Conservation (phyloP, 306 rosid species). For the Lupinus albus region DNA sequence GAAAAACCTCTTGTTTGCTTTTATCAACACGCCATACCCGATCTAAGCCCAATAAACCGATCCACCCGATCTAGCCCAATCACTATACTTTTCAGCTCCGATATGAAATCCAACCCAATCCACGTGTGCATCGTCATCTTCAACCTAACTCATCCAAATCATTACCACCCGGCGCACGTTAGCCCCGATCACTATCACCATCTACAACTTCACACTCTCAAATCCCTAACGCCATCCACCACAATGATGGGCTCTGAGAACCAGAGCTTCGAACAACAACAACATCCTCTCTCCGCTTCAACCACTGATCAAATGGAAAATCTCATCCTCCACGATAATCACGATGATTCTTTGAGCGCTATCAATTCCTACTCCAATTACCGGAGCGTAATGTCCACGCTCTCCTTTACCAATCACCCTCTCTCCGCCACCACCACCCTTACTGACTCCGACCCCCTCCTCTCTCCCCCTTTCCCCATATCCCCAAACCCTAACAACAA, state of each 20-base stretch:
- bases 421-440: slow-evolving; percentile 54
- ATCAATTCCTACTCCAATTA: slow-evolving; percentile 58
- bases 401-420: slow-evolving; percentile 52
- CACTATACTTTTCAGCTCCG: not conserved
- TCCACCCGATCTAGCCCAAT: not conserved
- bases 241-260: slow-evolving; percentile 89
- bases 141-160: slow-evolving; percentile 34
- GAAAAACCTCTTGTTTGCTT: too few relatives aligned
- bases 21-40: too few relatives aligned
- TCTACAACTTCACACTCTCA: not conserved
- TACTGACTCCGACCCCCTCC: slow-evolving; percentile 53
- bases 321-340: slow-evolving; percentile 58
- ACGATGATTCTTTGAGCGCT: slow-evolving; percentile 46
- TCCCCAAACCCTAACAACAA: slow-evolving; percentile 47
- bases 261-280: slow-evolving; percentile 54
- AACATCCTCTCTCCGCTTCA: slow-evolving; percentile 8
- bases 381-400: slow-evolving; percentile 79
- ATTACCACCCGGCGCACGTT: slow-evolving; percentile 43
- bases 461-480: slow-evolving; percentile 49
- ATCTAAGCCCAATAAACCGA: not conserved
- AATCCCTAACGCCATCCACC: slow-evolving; percentile 36
- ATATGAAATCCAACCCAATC: not conserved
- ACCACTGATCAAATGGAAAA: slow-evolving; percentile 63
- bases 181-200: slow-evolving; percentile 28
- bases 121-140: slow-evolving; percentile 52